phyloP scores from a whole-genome alignment of 768 basidiomycete species.

The Boletus rufocinnamomeus region DNA sequence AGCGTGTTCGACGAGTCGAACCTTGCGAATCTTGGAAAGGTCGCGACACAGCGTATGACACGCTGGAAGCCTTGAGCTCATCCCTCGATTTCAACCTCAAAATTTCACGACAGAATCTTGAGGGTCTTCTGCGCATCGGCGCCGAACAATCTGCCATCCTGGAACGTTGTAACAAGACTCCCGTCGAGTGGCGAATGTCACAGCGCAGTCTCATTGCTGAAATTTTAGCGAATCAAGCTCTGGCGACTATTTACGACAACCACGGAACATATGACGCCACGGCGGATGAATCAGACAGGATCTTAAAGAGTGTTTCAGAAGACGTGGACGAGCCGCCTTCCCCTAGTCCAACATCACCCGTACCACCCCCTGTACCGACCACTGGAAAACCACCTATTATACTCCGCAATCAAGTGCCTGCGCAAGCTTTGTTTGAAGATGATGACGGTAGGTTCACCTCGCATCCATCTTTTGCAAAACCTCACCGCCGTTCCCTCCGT shows the following conservation, averaged over 20 bases:
- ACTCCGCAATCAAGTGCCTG: not conserved
- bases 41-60: constrained; percentile 28
- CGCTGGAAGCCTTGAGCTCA: constrained; percentile 31
- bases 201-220: constrained; percentile 39
- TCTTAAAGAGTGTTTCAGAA: constrained; percentile 13
- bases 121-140: constrained; percentile 39
- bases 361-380: constrained; percentile 15
- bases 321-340: constrained; percentile 1
- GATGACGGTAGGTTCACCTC: constrained; percentile 17
- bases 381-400: constrained; percentile 10
- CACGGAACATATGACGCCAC: constrained; percentile 8
- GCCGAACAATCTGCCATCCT: constrained; percentile 43
- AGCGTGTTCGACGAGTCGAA: constrained; percentile 34
- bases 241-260: constrained; percentile 21
- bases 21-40: constrained; percentile 27
- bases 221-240: constrained; percentile 25
- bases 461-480: not conserved
- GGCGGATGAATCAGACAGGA: constrained; percentile 14
- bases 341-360: constrained; percentile 1
- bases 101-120: constrained; percentile 40
- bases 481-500: constrained; percentile 4
- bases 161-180: constrained; percentile 40
- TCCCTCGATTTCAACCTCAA: constrained; percentile 39
- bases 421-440: constrained; percentile 12
- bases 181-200: constrained; percentile 50